These are phyloP conservation scores for Ogataea naganishii DNA, from an alignment of 805 yeast genomes.

Conservation along the genomic window DNA sequence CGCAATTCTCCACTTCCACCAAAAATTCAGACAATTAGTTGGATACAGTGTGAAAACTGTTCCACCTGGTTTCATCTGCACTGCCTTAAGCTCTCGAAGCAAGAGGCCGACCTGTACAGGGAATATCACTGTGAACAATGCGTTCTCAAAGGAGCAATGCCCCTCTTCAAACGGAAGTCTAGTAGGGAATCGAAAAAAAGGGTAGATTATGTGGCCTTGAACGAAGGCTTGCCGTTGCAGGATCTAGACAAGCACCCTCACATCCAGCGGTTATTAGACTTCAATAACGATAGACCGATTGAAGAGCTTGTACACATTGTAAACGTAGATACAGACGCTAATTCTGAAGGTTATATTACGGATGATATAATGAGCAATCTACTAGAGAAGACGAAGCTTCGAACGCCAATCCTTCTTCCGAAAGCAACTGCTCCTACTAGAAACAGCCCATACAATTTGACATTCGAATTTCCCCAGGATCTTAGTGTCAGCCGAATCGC, in stretches of 20 bases:
- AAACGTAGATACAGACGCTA: conserved; percentile 11
- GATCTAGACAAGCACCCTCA: conserved; percentile 53
- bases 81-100: conserved; percentile 33
- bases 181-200: conserved; percentile 38
- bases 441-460: conserved; percentile 3
- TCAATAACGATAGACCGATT: conserved; percentile 16
- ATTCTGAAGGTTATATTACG: conserved; percentile 11
- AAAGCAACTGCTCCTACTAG: conserved; percentile 1
- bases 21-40: conserved; percentile 18
- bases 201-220: conserved; percentile 72
- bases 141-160: conserved; percentile 35
- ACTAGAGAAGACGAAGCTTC: conserved; percentile 18
- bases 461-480: conserved; percentile 34
- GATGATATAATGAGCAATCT: conserved; percentile 16
- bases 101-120: conserved; percentile 29
- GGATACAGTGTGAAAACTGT: conserved; percentile 56
- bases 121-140: conserved; percentile 52
- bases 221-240: conserved; percentile 56
- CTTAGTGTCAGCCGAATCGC: conserved; percentile 51
- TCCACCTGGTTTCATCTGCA: conserved; percentile 43
- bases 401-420: conserved; percentile 23
- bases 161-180: conserved; percentile 42
- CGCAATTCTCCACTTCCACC: conserved; percentile 2
- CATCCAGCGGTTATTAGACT: conserved; percentile 26
- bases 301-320: conserved; percentile 20